A percentile compares a stretch with the other conserved stretches of the same genome.
These are phyloP conservation scores for Picea glauca DNA, from an alignment of 75 land plant genomes.

Conservation along the genomic window DNA sequence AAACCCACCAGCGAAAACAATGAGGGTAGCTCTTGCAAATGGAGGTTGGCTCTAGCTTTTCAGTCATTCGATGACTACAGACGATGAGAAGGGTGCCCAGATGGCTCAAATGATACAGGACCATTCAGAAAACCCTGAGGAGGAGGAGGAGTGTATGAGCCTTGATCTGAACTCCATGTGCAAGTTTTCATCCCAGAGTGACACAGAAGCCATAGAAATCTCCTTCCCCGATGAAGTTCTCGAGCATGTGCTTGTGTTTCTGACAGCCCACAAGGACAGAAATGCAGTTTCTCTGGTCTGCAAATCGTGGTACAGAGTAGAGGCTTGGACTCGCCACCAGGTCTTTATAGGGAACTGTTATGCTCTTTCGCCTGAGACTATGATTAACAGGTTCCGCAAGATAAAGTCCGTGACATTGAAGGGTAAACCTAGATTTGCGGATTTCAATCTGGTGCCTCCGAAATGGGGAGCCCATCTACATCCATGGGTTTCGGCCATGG, in stretches of 20 bases:
- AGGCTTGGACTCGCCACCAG: conserved; percentile 31
- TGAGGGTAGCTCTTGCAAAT: neutral
- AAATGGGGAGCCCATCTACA: conserved; percentile 77
- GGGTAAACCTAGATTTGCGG: conserved; percentile 83
- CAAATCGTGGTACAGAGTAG: conserved; percentile 58
- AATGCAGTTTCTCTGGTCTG: conserved; percentile 66
- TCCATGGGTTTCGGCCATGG: conserved; percentile 65
- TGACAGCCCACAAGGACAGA: conserved; percentile 42
- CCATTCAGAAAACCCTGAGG: neutral
- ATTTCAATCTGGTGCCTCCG: conserved; percentile 70
- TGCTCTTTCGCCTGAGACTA: conserved; percentile 55
- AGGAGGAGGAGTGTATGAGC: neutral
- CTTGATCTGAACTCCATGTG: conserved; percentile 5
- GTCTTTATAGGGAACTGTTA: conserved; percentile 79
- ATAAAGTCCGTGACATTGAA: conserved; percentile 51
- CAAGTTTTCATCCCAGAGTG: neutral
- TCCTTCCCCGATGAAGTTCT: conserved; percentile 62
- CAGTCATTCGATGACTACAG: neutral
- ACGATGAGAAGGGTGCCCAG: conserved; percentile 7
- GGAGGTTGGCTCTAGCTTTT: neutral
- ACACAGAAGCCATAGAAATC: neutral
- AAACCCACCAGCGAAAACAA: neutral
- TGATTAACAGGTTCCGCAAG: conserved; percentile 41
- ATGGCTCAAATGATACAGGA: neutral
- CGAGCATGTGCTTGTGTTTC: conserved; percentile 50